Conservation (phyloP, 139 green algal species). For the Eudorina sp. region DNA sequence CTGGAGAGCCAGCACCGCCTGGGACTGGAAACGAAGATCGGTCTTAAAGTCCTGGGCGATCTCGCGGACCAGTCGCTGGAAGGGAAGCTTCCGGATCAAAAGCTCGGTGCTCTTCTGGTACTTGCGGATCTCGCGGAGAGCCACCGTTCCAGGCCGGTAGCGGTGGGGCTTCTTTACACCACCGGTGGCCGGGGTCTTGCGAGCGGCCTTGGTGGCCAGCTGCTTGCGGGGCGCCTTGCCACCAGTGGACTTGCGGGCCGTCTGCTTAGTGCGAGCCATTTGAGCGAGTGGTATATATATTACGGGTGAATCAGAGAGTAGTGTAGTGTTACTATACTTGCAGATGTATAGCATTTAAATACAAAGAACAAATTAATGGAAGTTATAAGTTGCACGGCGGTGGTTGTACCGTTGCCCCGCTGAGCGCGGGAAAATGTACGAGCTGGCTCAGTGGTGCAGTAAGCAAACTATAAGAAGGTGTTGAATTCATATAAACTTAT, state of each 20-base stretch:
- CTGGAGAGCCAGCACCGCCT: constrained; percentile 90
- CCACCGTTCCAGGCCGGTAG: constrained; percentile 16
- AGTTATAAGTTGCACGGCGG: no score
- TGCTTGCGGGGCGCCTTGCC: constrained; percentile 96
- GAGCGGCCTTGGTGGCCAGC: constrained; percentile 92
- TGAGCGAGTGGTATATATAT: no score
- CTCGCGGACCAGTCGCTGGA: constrained; percentile 98
- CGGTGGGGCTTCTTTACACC: constrained; percentile 92
- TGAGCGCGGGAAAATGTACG: no score
- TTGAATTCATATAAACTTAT: no score
- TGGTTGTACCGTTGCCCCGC: no score
- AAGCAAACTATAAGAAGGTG: no score
- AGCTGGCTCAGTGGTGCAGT: no score
- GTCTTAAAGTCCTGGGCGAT: constrained; percentile 99
- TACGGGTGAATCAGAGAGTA: no score
- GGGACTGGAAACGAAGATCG: constrained; percentile 95
- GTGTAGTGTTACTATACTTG: no score
- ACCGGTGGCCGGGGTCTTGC: constrained; percentile 71
- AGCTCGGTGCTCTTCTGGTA: constrained; percentile 72
- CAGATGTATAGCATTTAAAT: no score
- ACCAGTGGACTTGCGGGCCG: constrained; percentile 87
- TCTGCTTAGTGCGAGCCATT: constrained; percentile 93
- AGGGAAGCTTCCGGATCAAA: constrained; percentile 97
- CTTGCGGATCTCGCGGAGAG: constrained; percentile 21
- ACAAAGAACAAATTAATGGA: no score